These are phyloP conservation scores for Alternaria ventricosa DNA, from an alignment of 2,329 filamentous ascomycete species.

Conservation along the genomic window DNA sequence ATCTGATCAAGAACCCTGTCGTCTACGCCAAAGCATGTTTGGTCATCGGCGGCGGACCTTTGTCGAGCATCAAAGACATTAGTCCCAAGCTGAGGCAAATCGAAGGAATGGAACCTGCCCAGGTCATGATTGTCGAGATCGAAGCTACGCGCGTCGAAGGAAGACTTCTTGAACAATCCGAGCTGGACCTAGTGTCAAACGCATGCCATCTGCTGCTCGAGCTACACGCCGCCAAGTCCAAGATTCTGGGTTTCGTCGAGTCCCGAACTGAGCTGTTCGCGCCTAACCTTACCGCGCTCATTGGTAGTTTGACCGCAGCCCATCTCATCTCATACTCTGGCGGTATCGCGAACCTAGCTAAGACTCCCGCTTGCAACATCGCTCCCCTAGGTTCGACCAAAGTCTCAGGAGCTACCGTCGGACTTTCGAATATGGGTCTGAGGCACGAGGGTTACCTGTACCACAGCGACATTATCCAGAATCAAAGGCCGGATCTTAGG, in stretches of 20 bases:
- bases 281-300: conserved; percentile 87
- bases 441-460: conserved; percentile 93
- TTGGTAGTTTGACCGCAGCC: conserved; percentile 91
- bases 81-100: conserved; percentile 80
- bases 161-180: conserved; percentile 73
- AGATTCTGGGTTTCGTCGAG: conserved; percentile 91
- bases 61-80: conserved; percentile 84
- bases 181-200: conserved; percentile 74
- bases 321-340: conserved; percentile 96
- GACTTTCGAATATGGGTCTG: conserved; percentile 83
- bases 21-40: conserved; percentile 96
- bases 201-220: conserved; percentile 90
- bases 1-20: conserved; percentile 85
- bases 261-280: conserved; percentile 97
- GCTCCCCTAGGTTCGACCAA: conserved; percentile 90
- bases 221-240: conserved; percentile 84
- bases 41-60: conserved; percentile 89
- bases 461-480: conserved; percentile 85
- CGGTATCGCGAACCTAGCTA: conserved; percentile 84
- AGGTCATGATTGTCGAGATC: conserved; percentile 93
- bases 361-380: conserved; percentile 92
- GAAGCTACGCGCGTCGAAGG: conserved; percentile 92
- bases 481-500: conserved; percentile 84
- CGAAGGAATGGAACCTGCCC: conserved; percentile 75
- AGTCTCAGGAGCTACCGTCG: conserved; percentile 78